phyloP scores from a whole-genome alignment of 192 early-diverging fungal genomes.

The Coemansia pectinata region DNA sequence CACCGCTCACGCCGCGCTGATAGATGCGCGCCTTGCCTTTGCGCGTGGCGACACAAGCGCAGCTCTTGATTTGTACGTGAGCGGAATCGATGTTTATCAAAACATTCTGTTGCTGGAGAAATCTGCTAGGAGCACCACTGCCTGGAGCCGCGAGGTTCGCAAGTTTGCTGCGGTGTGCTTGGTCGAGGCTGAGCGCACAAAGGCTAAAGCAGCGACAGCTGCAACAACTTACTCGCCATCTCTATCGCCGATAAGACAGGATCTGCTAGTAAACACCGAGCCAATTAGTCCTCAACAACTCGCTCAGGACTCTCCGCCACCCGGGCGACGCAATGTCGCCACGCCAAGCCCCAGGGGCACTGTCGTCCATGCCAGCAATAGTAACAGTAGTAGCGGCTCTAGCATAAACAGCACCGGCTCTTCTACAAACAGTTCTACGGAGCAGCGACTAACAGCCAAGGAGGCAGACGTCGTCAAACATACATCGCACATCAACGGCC shows the following conservation, averaged over 20 bases:
- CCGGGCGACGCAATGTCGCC: not conserved
- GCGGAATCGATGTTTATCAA: slow-evolving; percentile 37
- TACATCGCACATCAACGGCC: slow-evolving; percentile 73
- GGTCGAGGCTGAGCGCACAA: slow-evolving; percentile 32
- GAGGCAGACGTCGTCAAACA: slow-evolving; percentile 66
- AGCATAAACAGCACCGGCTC: not conserved
- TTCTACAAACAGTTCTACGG: not conserved
- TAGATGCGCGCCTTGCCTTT: slow-evolving; percentile 13
- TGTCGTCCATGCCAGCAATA: not conserved
- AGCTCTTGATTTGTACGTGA: slow-evolving; percentile 24
- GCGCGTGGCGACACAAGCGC: slow-evolving; percentile 9
- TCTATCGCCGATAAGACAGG: not conserved
- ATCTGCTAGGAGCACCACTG: not conserved
- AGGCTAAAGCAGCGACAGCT: not conserved
- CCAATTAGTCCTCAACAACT: not conserved
- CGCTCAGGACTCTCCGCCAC: not conserved
- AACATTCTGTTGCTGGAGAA: slow-evolving; percentile 23
- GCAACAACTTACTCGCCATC: not conserved
- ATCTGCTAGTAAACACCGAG: not conserved
- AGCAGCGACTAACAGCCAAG: slow-evolving; percentile 25
- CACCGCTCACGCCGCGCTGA: slow-evolving; percentile 20
- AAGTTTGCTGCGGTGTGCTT: slow-evolving; percentile 24
- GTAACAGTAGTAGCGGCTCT: not conserved
- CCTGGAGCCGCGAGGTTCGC: slow-evolving; percentile 39
- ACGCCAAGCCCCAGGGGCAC: not conserved